Evolutionary conservation across 163 green algal genomes (phyloP).

Genomic region (Scenedesmus sp.): DNA sequence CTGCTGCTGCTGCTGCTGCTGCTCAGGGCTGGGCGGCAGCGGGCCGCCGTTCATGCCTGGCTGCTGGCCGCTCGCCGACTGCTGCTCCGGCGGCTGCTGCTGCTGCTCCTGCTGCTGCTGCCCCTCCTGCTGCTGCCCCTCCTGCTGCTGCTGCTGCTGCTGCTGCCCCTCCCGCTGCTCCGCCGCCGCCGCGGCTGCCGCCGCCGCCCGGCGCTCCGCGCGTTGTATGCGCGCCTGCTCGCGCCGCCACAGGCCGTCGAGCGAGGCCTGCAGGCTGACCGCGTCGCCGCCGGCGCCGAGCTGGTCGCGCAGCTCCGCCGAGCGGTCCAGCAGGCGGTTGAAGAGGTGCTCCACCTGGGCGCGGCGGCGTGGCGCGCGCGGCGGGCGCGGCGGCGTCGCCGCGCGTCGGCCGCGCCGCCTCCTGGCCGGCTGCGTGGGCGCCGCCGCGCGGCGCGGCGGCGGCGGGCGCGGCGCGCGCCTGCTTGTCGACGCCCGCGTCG

Average conservation of each 20-base stretch:
- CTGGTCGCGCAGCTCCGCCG: slow-evolving; percentile 58
- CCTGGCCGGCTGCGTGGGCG: background rate
- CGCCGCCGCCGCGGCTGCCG: too few relatives aligned
- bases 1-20: background rate
- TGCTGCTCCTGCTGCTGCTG: slow-evolving; percentile 29
- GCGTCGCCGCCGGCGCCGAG: slow-evolving; percentile 56
- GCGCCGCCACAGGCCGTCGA: slow-evolving; percentile 67
- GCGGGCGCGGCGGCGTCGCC: too few relatives aligned
- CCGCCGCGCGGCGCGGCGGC: background rate
- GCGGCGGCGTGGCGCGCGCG: too few relatives aligned
- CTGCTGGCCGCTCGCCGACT: background rate
- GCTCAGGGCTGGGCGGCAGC: background rate
- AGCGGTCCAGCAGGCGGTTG: slow-evolving; percentile 84
- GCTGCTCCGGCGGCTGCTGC: slow-evolving; percentile 35
- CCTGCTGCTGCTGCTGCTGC: slow-evolving; percentile 8
- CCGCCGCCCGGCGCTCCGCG: background rate
- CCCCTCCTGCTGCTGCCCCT: slow-evolving; percentile 13
- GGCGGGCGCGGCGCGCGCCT: slow-evolving; percentile 36
- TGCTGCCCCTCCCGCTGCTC: slow-evolving; percentile 12
- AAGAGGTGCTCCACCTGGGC: slow-evolving; percentile 67
- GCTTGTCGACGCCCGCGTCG: slow-evolving; percentile 58
- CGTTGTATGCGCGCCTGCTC: background rate
- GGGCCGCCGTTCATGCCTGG: background rate
- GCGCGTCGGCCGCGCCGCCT: too few relatives aligned
- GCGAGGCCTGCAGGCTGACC: slow-evolving; percentile 63